A percentile compares a stretch with the other conserved stretches of the same genome.
These are phyloP conservation scores for Nicotiana noctiflora DNA, from an alignment of 257 asterid species.

Conservation along the genomic window DNA sequence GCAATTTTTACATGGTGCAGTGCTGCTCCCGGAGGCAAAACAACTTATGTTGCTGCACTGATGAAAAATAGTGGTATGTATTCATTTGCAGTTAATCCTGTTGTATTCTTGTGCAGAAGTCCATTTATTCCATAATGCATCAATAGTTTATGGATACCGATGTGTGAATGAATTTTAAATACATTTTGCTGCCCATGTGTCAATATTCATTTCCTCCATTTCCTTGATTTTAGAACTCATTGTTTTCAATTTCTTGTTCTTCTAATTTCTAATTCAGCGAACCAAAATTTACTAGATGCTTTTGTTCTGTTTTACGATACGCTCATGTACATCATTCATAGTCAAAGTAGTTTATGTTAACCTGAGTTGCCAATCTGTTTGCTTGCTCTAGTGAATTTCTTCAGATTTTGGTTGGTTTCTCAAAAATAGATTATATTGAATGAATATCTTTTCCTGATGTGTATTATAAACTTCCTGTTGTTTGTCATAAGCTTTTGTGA, in stretches of 20 bases:
- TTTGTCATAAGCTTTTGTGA: neutral
- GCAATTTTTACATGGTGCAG: constrained; percentile 33
- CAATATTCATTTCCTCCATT: neutral
- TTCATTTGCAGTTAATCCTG: neutral
- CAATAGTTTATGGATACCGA: neutral
- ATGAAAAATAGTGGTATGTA: constrained; percentile 90
- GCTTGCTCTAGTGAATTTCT: neutral
- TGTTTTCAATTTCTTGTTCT: neutral
- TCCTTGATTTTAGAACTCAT: neutral
- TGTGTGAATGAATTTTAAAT: neutral
- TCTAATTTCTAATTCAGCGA: neutral
- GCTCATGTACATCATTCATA: neutral
- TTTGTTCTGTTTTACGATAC: neutral
- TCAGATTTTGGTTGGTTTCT: neutral
- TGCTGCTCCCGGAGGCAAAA: constrained; percentile 99
- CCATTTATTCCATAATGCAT: neutral
- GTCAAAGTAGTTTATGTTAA: neutral
- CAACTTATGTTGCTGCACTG: constrained; percentile 86
- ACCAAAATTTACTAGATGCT: neutral
- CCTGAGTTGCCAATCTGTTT: neutral
- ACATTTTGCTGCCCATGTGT: neutral
- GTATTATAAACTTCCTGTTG: neutral
- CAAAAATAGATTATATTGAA: neutral
- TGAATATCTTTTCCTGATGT: neutral
- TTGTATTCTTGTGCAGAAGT: neutral